Percentiles rank a stretch among this genome's conserved stretches.
Conservation (phyloP, 352 stramenopile species). For the Phytophthora pistaciae region DNA sequence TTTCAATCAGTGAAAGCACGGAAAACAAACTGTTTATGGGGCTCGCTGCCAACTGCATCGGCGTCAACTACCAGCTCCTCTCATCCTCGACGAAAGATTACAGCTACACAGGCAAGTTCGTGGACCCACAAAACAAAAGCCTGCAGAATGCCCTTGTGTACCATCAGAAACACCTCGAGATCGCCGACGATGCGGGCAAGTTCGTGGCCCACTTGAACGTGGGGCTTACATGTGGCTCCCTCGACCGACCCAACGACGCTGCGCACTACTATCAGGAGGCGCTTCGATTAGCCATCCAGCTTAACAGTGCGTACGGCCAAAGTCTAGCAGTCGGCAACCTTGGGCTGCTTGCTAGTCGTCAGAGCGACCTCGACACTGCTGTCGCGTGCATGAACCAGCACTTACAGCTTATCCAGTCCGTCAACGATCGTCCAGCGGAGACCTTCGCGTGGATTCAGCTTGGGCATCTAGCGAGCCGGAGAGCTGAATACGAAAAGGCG, state of each 20-base stretch:
- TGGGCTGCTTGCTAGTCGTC: constrained; percentile 83
- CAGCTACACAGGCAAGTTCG: constrained; percentile 81
- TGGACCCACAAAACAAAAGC: constrained; percentile 54
- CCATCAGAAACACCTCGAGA: constrained; percentile 83
- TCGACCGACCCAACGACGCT: constrained; percentile 73
- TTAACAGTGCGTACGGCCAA: constrained; percentile 88
- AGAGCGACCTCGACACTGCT: constrained; percentile 83
- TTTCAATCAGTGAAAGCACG: constrained; percentile 87
- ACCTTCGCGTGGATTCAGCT: constrained; percentile 90
- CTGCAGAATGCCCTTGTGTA: constrained; percentile 66
- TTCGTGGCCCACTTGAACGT: constrained; percentile 91
- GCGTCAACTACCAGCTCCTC: constrained; percentile 88
- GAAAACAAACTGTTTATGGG: constrained; percentile 80
- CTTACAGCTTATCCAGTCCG: constrained; percentile 88
- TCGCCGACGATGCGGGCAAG: constrained; percentile 84
- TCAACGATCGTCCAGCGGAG: constrained; percentile 80
- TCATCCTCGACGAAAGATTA: constrained; percentile 67
- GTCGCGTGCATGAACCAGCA: constrained; percentile 91
- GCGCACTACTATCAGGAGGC: constrained; percentile 90
- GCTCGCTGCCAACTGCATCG: constrained; percentile 89
- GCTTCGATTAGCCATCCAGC: constrained; percentile 83
- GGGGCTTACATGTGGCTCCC: constrained; percentile 77
- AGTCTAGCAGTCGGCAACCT: constrained; percentile 91
- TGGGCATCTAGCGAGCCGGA: constrained; percentile 72
- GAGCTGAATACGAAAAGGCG: constrained; percentile 67